Percentiles rank a stretch among this genome's conserved stretches.
These are phyloP conservation scores for Thamnidium elegans DNA, from an alignment of 192 early-diverging fungal genomes.

Conservation along the genomic window DNA sequence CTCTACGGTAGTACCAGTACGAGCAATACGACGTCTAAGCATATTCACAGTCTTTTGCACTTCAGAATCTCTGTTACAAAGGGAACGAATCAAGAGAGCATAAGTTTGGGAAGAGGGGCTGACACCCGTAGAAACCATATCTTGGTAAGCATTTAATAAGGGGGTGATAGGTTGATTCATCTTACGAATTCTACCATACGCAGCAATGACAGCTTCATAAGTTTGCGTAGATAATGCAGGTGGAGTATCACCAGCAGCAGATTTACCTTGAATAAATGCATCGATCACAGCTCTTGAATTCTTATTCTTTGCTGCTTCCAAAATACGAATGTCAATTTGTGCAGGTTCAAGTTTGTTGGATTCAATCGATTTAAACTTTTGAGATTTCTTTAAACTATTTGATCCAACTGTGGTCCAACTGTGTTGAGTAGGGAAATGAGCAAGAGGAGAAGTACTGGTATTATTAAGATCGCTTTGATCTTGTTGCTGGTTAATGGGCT, in stretches of 20 bases:
- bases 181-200: conserved; percentile 18
- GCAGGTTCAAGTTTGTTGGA: neutral
- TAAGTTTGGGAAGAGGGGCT: conserved; percentile 30
- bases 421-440: neutral
- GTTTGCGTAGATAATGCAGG: conserved; percentile 2
- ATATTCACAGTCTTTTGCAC: conserved; percentile 25
- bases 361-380: too few relatives aligned
- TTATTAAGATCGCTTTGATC: neutral
- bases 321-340: conserved; percentile 1
- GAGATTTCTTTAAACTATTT: neutral
- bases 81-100: conserved; percentile 25
- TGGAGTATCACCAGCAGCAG: neutral
- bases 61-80: conserved; percentile 30
- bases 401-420: neutral
- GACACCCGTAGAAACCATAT: conserved; percentile 29
- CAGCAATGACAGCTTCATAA: conserved; percentile 27
- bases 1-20: conserved; percentile 11
- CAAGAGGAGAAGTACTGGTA: neutral
- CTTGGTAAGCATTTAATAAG: conserved; percentile 27
- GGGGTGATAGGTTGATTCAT: conserved; percentile 9
- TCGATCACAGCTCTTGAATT: conserved; percentile 17
- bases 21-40: conserved; percentile 22
- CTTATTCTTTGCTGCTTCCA: neutral
- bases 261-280: conserved; percentile 17
- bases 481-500: conserved; percentile 6